Conservation (phyloP, 805 yeast species). For the Vanderwaltozyma polyspora region DNA sequence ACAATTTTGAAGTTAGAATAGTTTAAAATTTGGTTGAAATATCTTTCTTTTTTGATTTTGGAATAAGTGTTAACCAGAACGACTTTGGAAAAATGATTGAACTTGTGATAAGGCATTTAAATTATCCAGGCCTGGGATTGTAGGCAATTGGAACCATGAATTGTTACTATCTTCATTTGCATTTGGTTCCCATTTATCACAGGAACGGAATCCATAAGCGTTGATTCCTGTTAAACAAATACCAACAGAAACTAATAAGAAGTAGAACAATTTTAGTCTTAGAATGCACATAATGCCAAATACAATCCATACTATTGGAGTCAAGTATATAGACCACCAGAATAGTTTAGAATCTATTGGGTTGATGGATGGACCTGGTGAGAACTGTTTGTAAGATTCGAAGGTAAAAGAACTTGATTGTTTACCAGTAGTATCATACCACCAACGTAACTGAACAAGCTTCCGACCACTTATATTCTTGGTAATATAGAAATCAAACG, state of each 20-base stretch:
- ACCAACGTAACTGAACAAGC: conserved; percentile 89
- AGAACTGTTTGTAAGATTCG: conserved; percentile 28
- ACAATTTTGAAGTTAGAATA: too few species aligned
- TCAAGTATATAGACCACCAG: conserved; percentile 67
- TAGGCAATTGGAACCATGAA: conserved; percentile 24
- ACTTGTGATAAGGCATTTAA: conserved; percentile 16
- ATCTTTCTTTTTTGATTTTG: too few species aligned
- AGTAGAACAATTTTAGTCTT: conserved; percentile 60
- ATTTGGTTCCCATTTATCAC: conserved; percentile 70
- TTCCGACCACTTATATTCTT: conserved; percentile 86
- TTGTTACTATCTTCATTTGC: conserved; percentile 6
- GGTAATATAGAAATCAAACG: conserved; percentile 89
- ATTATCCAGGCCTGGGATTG: conserved; percentile 20
- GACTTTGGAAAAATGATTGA: conserved; percentile 20
- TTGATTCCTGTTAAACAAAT: conserved; percentile 66
- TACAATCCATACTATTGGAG: conserved; percentile 67
- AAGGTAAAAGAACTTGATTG: conserved; percentile 20
- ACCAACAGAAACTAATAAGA: conserved; percentile 56
- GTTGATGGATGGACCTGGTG: conserved; percentile 45
- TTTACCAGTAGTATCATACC: conserved; percentile 62
- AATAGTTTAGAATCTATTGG: conserved; percentile 87
- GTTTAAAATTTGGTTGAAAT: too few species aligned
- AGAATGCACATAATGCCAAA: conserved; percentile 69
- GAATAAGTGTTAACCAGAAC: too few species aligned
- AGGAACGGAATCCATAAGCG: conserved; percentile 79